phyloP scores from a whole-genome alignment of 352 stramenopile species.

The Globisporangium cystogenes region DNA sequence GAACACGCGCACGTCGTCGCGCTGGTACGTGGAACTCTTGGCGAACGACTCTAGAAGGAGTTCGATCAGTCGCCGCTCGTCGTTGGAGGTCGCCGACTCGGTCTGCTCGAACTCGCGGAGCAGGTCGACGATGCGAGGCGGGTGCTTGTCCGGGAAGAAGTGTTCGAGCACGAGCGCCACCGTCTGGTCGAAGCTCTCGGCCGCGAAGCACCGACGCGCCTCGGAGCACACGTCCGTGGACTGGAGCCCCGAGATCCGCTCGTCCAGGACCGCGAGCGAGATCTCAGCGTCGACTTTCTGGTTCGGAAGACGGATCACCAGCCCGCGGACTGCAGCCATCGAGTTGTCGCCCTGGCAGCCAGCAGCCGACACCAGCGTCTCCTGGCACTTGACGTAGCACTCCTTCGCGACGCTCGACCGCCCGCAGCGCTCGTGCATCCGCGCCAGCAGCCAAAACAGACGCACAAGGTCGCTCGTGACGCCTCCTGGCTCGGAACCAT shows the following conservation, averaged over 20 bases:
- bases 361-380: constrained; percentile 12
- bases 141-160: constrained; percentile 49
- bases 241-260: constrained; percentile 44
- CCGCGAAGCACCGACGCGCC: constrained; percentile 30
- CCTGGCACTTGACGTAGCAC: constrained; percentile 51
- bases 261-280: constrained; percentile 27
- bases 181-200: constrained; percentile 31
- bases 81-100: constrained; percentile 9
- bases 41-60: constrained; percentile 35
- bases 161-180: constrained; percentile 32
- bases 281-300: constrained; percentile 32
- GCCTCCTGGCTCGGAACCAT: neutral
- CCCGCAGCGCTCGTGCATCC: constrained; percentile 37
- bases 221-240: constrained; percentile 56
- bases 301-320: constrained; percentile 33
- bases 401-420: constrained; percentile 39
- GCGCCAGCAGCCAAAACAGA: constrained; percentile 53
- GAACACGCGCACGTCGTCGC: constrained; percentile 24
- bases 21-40: constrained; percentile 26
- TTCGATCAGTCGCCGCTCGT: constrained; percentile 19
- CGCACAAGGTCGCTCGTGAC: constrained; percentile 15
- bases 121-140: constrained; percentile 40
- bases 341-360: neutral
- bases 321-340: neutral
- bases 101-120: constrained; percentile 45